Conservation (phyloP, 106 monocot species). For the Dendrobium officinale region DNA sequence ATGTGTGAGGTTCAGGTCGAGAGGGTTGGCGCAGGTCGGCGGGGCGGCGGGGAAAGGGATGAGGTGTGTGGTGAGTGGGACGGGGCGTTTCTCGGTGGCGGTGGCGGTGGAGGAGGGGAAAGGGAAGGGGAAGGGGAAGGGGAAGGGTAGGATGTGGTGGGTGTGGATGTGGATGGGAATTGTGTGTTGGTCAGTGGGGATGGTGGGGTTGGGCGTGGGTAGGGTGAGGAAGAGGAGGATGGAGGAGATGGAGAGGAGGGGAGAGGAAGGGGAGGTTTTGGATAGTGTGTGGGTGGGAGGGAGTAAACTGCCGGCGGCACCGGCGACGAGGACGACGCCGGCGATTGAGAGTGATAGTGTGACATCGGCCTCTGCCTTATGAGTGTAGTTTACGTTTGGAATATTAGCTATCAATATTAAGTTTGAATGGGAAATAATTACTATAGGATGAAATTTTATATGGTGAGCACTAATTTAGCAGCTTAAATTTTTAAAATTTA, state of each 20-base stretch:
- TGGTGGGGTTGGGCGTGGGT: background rate
- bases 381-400: no score
- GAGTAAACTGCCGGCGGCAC: slow-evolving; percentile 42
- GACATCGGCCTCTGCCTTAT: background rate
- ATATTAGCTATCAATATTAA: no score
- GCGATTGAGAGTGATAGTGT: slow-evolving; percentile 28
- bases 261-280: slow-evolving; percentile 32
- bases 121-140: slow-evolving; percentile 8
- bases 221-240: slow-evolving; percentile 15
- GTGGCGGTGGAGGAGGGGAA: background rate
- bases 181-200: slow-evolving; percentile 9
- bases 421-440: no score
- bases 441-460: no score
- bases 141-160: slow-evolving; percentile 16
- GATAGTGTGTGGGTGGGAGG: slow-evolving; percentile 19
- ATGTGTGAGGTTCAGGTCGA: slow-evolving; percentile 19
- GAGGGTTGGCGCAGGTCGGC: slow-evolving; percentile 4
- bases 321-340: slow-evolving; percentile 32
- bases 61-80: slow-evolving; percentile 10
- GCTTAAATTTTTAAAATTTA: no score
- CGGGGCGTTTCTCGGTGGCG: slow-evolving; percentile 22
- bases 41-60: background rate
- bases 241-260: slow-evolving; percentile 25
- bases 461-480: no score
- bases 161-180: slow-evolving; percentile 1